These are phyloP conservation scores for Coniella lustricola DNA, from an alignment of 2,329 filamentous ascomycete genomes.

Conservation along the genomic window DNA sequence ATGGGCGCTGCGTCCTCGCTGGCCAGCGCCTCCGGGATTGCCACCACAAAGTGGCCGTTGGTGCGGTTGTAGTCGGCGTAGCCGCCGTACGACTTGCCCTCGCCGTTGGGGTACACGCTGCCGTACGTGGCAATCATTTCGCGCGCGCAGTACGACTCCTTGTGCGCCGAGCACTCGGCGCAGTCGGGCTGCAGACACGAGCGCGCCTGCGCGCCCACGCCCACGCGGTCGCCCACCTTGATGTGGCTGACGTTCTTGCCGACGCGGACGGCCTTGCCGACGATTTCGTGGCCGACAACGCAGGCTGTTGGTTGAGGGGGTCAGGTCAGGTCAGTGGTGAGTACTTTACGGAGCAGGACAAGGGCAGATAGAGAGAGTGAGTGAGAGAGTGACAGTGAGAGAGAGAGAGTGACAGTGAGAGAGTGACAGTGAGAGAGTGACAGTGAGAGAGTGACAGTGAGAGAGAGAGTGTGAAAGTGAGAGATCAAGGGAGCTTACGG, in stretches of 20 bases:
- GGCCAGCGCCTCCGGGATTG: slow-evolving; percentile 34
- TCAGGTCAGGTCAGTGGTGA: background rate
- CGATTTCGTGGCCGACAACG: slow-evolving; percentile 54
- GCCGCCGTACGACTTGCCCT: slow-evolving; percentile 52
- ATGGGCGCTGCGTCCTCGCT: slow-evolving; percentile 47
- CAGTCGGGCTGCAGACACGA: slow-evolving; percentile 43
- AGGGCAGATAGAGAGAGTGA: background rate
- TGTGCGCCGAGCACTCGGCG: slow-evolving; percentile 29
- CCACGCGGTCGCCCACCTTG: slow-evolving; percentile 53
- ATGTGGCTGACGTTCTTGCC: slow-evolving; percentile 39
- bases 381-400: background rate
- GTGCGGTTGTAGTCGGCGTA: slow-evolving; percentile 29
- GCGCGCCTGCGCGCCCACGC: slow-evolving; percentile 50
- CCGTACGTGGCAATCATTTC: slow-evolving; percentile 44
- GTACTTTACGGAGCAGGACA: too few relatives aligned
- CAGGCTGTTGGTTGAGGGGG: slow-evolving; percentile 24
- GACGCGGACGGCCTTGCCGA: slow-evolving; percentile 45
- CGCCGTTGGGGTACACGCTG: slow-evolving; percentile 39
- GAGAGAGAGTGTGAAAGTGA: background rate
- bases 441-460: too few relatives aligned
- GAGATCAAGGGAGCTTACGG: slow-evolving; percentile 22
- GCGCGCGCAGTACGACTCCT: slow-evolving; percentile 32
- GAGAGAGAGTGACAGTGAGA: background rate
- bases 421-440: too few relatives aligned
- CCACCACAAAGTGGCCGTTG: slow-evolving; percentile 36